Percentiles rank a stretch among this genome's conserved stretches.
phyloP scores from a whole-genome alignment of 2,329 filamentous ascomycete species.

The Pyrenochaeta sp. region DNA sequence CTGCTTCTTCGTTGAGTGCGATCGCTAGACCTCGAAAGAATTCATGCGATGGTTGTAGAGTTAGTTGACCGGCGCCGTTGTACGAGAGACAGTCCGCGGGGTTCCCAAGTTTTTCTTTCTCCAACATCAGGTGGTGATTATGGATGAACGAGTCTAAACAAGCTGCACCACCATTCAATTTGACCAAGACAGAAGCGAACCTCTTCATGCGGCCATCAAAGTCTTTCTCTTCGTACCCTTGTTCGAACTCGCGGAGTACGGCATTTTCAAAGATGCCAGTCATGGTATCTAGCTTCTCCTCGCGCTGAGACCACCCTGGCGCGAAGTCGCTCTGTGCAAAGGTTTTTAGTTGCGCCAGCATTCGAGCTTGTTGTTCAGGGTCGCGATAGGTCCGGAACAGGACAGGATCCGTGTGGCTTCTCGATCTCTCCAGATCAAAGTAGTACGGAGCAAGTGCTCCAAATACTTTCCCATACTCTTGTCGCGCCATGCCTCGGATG shows the following conservation, averaged over 20 bases:
- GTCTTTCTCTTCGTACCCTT: constrained; percentile 88
- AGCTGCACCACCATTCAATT: constrained; percentile 79
- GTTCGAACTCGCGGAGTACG: constrained; percentile 88
- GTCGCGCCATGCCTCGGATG: constrained; percentile 80
- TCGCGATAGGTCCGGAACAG: constrained; percentile 88
- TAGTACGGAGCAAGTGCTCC: constrained; percentile 90
- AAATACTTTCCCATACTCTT: constrained; percentile 92
- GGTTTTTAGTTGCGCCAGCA: constrained; percentile 79
- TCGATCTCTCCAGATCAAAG: constrained; percentile 75
- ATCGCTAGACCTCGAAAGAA: constrained; percentile 80
- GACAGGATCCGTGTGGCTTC: constrained; percentile 78
- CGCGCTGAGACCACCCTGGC: constrained; percentile 73
- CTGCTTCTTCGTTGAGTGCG: constrained; percentile 83
- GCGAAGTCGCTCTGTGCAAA: constrained; percentile 86
- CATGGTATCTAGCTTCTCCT: constrained; percentile 76
- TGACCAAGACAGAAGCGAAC: constrained; percentile 85
- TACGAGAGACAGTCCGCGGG: constrained; percentile 83
- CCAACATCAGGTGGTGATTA: constrained; percentile 83
- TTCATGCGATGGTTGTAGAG: constrained; percentile 77
- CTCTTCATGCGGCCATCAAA: constrained; percentile 86
- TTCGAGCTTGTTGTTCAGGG: constrained; percentile 87
- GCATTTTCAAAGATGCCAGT: constrained; percentile 87
- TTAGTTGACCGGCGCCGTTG: constrained; percentile 68
- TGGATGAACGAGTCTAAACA: constrained; percentile 87
- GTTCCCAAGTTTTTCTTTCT: constrained; percentile 73